These are phyloP conservation scores for Nakaseomyces sp. DNA, from an alignment of 1,139 yeast species.

Conservation along the genomic window DNA sequence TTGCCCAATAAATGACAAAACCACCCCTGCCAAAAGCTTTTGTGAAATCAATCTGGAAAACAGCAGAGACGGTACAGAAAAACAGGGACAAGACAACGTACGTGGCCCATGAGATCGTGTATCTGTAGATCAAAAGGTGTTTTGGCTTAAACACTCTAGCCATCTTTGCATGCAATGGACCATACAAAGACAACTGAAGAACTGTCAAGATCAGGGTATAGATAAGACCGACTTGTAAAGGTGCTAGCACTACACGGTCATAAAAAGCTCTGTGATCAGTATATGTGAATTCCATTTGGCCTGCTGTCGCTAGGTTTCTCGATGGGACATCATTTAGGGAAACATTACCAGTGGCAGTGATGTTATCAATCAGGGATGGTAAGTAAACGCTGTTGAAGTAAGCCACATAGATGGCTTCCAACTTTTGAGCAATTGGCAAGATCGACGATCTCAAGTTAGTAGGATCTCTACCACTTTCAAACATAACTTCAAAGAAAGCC, in stretches of 20 bases:
- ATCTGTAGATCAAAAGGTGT: constrained; percentile 44
- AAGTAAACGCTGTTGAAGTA: constrained; percentile 24
- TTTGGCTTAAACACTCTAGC: constrained; percentile 38
- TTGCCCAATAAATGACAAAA: constrained; percentile 55
- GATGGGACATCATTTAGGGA: constrained; percentile 11
- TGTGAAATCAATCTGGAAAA: constrained; percentile 48
- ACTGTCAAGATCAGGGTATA: constrained; percentile 62
- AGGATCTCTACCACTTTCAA: constrained; percentile 49
- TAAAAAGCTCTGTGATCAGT: constrained; percentile 44
- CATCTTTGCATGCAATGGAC: constrained; percentile 43
- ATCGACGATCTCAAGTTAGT: constrained; percentile 37
- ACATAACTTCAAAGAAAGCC: constrained; percentile 32
- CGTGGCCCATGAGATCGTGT: constrained; percentile 40
- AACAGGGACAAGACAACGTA: constrained; percentile 47
- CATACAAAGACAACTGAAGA: constrained; percentile 51
- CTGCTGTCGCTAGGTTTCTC: constrained; percentile 11
- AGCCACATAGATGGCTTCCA: constrained; percentile 31
- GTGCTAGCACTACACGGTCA: constrained; percentile 48
- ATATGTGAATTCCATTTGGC: constrained; percentile 28
- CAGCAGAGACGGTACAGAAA: constrained; percentile 48
- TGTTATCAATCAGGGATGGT: constrained; percentile 22
- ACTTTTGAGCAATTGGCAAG: constrained; percentile 33
- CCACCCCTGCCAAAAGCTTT: constrained; percentile 50
- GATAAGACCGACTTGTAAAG: constrained; percentile 67
- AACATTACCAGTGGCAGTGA: constrained; percentile 15